phyloP scores from a whole-genome alignment of 1,284 basidiomycete genomes.

The Dichomitus squalens region DNA sequence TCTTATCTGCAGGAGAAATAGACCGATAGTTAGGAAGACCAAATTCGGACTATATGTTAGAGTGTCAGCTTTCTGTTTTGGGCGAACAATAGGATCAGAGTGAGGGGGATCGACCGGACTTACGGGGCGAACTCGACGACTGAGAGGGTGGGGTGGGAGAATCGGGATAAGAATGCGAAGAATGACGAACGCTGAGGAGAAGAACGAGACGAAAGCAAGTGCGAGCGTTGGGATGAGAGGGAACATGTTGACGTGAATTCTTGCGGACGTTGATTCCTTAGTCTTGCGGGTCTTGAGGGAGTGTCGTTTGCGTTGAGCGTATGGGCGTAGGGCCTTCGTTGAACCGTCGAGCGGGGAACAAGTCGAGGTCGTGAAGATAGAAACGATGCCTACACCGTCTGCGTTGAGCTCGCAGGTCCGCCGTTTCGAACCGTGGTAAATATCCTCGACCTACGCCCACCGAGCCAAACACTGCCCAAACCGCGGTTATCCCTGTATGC shows the following conservation, averaged over 20 bases:
- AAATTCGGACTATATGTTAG: constrained; percentile 57
- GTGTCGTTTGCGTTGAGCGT: constrained; percentile 36
- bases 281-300: constrained; percentile 31
- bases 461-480: constrained; percentile 28
- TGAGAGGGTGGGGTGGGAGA: constrained; percentile 68
- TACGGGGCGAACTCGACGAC: constrained; percentile 69
- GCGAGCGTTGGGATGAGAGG: constrained; percentile 64
- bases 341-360: constrained; percentile 35
- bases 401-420: constrained; percentile 10
- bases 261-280: constrained; percentile 15
- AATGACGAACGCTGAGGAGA: constrained; percentile 70
- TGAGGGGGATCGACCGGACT: constrained; percentile 30
- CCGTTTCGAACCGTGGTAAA: constrained; percentile 36
- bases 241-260: constrained; percentile 48
- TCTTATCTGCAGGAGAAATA: constrained; percentile 66
- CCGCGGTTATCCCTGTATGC: constrained; percentile 2
- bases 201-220: constrained; percentile 68
- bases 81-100: constrained; percentile 6
- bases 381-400: constrained; percentile 16
- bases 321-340: constrained; percentile 39
- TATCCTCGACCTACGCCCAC: constrained; percentile 34
- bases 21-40: constrained; percentile 67
- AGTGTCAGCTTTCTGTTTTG: constrained; percentile 22
- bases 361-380: constrained; percentile 34
- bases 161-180: constrained; percentile 72